phyloP scores from a whole-genome alignment of 768 basidiomycete species.

The Pleurotus tuoliensis region DNA sequence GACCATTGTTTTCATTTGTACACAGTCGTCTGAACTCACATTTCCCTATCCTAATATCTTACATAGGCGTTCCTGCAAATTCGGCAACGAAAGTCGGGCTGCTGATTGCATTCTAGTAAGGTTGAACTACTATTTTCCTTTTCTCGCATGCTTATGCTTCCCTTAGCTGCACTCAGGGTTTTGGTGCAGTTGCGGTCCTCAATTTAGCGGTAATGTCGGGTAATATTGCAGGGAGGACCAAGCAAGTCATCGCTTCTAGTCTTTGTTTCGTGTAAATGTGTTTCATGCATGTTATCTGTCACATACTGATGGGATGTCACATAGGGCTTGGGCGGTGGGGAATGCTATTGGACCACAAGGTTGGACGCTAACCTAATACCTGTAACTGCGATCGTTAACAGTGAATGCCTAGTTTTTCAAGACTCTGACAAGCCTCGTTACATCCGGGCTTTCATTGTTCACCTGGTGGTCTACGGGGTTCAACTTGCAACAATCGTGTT shows the following conservation, averaged over 20 bases:
- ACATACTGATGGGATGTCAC: not conserved
- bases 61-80: constrained; percentile 33
- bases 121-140: not conserved
- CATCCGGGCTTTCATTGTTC: constrained; percentile 41
- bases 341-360: constrained; percentile 47
- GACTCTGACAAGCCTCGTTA: constrained; percentile 43
- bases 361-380: constrained; percentile 2
- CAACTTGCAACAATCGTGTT: constrained; percentile 34
- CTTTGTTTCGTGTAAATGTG: constrained; percentile 41
- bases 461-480: constrained; percentile 43
- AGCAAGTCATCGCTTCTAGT: constrained; percentile 43
- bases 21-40: constrained; percentile 2
- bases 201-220: constrained; percentile 44
- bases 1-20: constrained; percentile 44
- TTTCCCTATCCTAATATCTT: not conserved
- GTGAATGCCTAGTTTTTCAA: constrained; percentile 32
- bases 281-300: not conserved
- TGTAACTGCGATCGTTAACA: not conserved
- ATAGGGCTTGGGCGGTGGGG: constrained; percentile 45
- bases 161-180: constrained; percentile 39
- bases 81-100: constrained; percentile 40
- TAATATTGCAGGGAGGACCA: constrained; percentile 46
- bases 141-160: not conserved
- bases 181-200: constrained; percentile 42
- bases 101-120: constrained; percentile 46